Evolutionary conservation across 495 filamentous ascomycete genomes (phyloP).

Genomic region (Penicillium ochrochloron): DNA sequence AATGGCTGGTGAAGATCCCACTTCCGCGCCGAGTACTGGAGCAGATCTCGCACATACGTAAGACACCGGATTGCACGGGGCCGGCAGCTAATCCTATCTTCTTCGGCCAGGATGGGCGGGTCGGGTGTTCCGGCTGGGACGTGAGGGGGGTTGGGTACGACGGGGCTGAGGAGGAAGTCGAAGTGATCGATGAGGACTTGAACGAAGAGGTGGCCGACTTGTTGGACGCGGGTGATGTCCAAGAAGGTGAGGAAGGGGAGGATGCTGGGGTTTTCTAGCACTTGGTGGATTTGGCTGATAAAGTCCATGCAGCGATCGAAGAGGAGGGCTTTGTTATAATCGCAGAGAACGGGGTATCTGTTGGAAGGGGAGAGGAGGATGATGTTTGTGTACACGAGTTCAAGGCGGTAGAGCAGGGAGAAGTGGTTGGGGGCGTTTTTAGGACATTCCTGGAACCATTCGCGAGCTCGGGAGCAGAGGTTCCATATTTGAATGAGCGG

Average conservation of each 20-base stretch:
- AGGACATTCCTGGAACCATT: conserved; percentile 69
- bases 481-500: conserved; percentile 63
- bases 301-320: conserved; percentile 84
- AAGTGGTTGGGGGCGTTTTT: conserved; percentile 59
- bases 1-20: conserved; percentile 40
- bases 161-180: conserved; percentile 41
- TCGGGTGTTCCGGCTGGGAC: conserved; percentile 42
- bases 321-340: conserved; percentile 73
- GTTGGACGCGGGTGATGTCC: conserved; percentile 47
- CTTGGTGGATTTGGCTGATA: conserved; percentile 47
- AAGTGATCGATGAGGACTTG: conserved; percentile 38
- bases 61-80: conserved; percentile 44
- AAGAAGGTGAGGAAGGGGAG: conserved; percentile 43
- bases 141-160: conserved; percentile 37
- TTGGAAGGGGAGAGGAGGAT: conserved; percentile 79
- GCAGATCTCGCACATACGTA: conserved; percentile 36
- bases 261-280: conserved; percentile 37
- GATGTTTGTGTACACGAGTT: conserved; percentile 82
- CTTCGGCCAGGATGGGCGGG: conserved; percentile 41
- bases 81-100: conserved; percentile 44
- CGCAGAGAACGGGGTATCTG: conserved; percentile 62
- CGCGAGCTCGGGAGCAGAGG: conserved; percentile 64
- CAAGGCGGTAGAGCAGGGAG: conserved; percentile 74
- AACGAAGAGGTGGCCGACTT: conserved; percentile 41
- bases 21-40: conserved; percentile 39